phyloP scores from a whole-genome alignment of 345 rosid genomes.

The Eucalyptus regnans region DNA sequence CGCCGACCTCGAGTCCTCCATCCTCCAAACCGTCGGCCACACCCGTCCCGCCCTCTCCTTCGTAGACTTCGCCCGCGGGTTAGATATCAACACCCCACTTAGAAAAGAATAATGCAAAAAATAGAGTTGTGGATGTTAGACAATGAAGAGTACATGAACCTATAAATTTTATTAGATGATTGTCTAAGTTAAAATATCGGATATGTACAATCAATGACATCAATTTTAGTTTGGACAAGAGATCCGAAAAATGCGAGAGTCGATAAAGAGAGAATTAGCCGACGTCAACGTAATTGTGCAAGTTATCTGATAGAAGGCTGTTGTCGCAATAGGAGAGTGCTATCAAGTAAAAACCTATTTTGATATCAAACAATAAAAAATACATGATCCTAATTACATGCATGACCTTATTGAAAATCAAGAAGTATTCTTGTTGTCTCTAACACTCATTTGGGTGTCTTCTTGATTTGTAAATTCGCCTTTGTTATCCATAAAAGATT shows the following conservation, averaged over 20 bases:
- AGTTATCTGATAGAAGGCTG: neutral
- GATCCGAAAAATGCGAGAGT: neutral
- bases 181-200: neutral
- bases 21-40: constrained; percentile 45
- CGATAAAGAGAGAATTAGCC: neutral
- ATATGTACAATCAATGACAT: neutral
- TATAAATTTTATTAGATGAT: neutral
- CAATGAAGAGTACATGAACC: neutral
- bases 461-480: neutral
- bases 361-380: neutral
- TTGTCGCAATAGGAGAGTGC: accelerated
- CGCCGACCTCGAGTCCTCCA: constrained; percentile 36
- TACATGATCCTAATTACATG: neutral
- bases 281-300: accelerated
- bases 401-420: neutral
- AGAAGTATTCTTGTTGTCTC: neutral
- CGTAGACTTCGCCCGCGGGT: constrained; percentile 70
- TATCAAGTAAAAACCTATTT: neutral
- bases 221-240: neutral
- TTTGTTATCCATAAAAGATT: neutral
- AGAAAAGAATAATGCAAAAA: neutral
- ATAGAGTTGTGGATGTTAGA: neutral
- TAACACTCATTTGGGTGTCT: neutral
- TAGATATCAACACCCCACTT: neutral
- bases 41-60: constrained; percentile 45